Conservation (phyloP, 2,329 filamentous ascomycete species). For the Capronia americana region DNA sequence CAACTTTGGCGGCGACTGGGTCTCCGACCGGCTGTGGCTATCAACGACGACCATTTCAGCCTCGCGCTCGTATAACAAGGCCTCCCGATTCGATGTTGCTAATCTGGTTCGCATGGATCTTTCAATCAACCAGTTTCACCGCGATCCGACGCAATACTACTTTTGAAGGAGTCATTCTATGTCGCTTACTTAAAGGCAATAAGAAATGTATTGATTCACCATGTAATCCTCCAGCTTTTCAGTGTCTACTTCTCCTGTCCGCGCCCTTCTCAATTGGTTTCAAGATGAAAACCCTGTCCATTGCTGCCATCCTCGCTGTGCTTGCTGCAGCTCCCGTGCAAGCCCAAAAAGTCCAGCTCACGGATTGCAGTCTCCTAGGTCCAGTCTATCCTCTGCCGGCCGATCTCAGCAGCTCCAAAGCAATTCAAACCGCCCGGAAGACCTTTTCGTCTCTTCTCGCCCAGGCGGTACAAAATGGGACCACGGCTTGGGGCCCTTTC, state of each 20-base stretch:
- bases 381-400: slow-evolving; percentile 16
- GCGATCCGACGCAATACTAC: too few relatives aligned
- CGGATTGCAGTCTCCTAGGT: slow-evolving; percentile 17
- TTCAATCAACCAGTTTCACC: background rate
- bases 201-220: background rate
- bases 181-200: background rate
- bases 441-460: slow-evolving; percentile 7
- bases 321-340: background rate
- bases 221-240: background rate
- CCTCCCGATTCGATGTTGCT: background rate
- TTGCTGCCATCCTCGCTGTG: background rate
- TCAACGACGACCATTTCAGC: background rate
- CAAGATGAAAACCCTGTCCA: background rate
- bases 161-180: background rate
- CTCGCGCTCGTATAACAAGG: slow-evolving; percentile 4
- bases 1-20: background rate
- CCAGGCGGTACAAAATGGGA: background rate
- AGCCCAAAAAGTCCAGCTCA: slow-evolving; percentile 13
- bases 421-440: slow-evolving; percentile 12
- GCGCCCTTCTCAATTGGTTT: background rate
- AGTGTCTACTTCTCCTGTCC: background rate
- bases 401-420: slow-evolving; percentile 9
- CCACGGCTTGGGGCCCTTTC: background rate
- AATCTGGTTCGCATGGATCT: background rate
- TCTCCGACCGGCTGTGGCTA: background rate